These are phyloP conservation scores for Paecilomyces variotii DNA, from an alignment of 2,329 filamentous ascomycete species.

Conservation along the genomic window DNA sequence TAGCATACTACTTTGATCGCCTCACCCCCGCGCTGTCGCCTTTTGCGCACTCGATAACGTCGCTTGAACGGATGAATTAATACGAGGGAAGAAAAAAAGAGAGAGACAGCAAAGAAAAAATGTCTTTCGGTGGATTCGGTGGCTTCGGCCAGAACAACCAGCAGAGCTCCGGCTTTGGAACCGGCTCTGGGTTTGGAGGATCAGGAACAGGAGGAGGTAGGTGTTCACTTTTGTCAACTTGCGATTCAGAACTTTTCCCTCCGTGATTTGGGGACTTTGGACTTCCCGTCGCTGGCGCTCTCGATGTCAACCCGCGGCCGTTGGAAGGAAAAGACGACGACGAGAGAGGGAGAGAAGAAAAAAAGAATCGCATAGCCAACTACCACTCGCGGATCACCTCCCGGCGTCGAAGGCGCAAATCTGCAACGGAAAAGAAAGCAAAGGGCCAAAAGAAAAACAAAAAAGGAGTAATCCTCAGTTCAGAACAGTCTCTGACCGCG, in stretches of 20 bases:
- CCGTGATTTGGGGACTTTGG: slow-evolving; percentile 6
- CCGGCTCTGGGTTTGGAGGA: slow-evolving; percentile 28
- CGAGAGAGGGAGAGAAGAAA: neutral
- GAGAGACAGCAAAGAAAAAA: slow-evolving; percentile 18
- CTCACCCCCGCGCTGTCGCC: neutral
- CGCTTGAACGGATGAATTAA: slow-evolving; percentile 21
- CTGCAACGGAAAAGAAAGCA: slow-evolving; percentile 18
- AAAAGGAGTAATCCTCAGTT: slow-evolving; percentile 16
- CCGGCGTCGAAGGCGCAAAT: slow-evolving; percentile 17
- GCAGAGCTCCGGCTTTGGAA: slow-evolving; percentile 35
- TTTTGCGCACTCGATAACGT: neutral
- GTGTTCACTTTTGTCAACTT: slow-evolving; percentile 12
- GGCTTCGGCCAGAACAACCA: slow-evolving; percentile 55
- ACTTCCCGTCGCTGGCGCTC: slow-evolving; percentile 15
- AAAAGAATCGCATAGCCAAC: slow-evolving; percentile 2
- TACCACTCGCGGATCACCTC: slow-evolving; percentile 12
- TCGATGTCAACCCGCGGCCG: slow-evolving; percentile 21
- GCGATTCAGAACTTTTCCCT: slow-evolving; percentile 3
- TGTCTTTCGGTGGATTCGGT: slow-evolving; percentile 42
- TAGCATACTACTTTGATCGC: neutral
- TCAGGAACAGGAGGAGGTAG: slow-evolving; percentile 30
- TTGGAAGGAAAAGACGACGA: slow-evolving; percentile 15
- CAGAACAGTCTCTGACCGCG: slow-evolving; percentile 32
- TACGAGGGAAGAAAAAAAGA: slow-evolving; percentile 9
- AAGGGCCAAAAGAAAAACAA: neutral